Evolutionary conservation across 2,329 filamentous ascomycete genomes (phyloP).

Genomic region (Pseudovirgaria hyperparasitica): DNA sequence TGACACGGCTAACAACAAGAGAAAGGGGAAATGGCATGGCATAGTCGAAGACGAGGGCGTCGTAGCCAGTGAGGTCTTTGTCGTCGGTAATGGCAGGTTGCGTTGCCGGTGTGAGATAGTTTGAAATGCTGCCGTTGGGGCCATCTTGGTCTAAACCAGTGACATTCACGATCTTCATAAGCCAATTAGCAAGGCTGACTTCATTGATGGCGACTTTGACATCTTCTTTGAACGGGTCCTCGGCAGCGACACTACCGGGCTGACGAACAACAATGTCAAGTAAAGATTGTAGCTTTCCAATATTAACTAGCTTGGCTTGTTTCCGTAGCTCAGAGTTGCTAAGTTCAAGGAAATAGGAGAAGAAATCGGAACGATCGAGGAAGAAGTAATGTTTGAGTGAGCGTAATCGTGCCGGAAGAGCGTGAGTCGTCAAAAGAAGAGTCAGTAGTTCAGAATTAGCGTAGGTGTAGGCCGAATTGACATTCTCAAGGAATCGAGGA

Average conservation of each 20-base stretch:
- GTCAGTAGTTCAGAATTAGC: constrained; percentile 90
- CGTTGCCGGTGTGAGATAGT: constrained; percentile 59
- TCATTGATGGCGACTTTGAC: constrained; percentile 97
- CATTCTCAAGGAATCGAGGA: constrained; percentile 81
- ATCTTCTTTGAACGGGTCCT: constrained; percentile 96
- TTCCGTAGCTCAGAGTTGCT: constrained; percentile 82
- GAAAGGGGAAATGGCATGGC: constrained; percentile 89
- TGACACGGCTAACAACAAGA: constrained; percentile 89
- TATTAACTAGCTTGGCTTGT: constrained; percentile 77
- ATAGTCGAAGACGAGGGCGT: constrained; percentile 88
- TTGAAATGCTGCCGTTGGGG: constrained; percentile 45
- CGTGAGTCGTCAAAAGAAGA: constrained; percentile 83
- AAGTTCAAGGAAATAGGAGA: constrained; percentile 93
- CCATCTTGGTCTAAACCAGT: constrained; percentile 83
- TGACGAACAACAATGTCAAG: constrained; percentile 96
- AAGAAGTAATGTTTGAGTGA: constrained; percentile 99
- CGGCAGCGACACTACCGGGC: constrained; percentile 81
- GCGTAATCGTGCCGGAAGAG: constrained; percentile 70
- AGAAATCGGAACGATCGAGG: constrained; percentile 93
- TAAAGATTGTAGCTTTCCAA: constrained; percentile 83
- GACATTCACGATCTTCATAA: constrained; percentile 94
- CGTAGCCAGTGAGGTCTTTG: constrained; percentile 80
- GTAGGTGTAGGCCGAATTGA: constrained; percentile 87
- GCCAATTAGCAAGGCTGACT: constrained; percentile 77
- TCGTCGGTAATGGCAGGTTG: constrained; percentile 50